Evolutionary conservation across 179 eudicot species (phyloP).

Genomic region (Patellifolia procumbens): DNA sequence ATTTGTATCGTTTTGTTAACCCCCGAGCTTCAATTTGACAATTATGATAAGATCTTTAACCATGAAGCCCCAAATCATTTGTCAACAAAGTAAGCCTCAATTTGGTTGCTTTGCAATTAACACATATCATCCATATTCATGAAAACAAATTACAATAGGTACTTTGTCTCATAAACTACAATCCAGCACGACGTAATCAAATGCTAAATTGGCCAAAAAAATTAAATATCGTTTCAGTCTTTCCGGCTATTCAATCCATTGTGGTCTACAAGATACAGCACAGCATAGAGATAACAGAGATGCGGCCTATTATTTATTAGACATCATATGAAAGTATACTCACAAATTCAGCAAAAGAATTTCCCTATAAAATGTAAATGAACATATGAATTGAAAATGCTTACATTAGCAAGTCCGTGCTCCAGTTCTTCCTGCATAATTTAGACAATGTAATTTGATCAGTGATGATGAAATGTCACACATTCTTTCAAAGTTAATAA

Average conservation of each 20-base stretch:
- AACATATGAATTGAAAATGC: slow-evolving; percentile 10
- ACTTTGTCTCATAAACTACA: neutral
- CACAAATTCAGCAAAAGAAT: neutral
- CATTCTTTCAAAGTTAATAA: neutral
- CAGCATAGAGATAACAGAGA: neutral
- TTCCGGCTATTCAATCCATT: neutral
- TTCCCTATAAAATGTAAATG: slow-evolving; percentile 2
- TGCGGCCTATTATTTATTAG: neutral
- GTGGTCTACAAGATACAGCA: neutral
- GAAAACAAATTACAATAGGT: neutral
- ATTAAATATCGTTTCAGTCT: neutral
- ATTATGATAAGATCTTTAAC: neutral
- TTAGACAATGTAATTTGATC: neutral
- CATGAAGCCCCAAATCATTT: neutral
- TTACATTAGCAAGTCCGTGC: slow-evolving; percentile 71
- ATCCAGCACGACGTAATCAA: too few species aligned
- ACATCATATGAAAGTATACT: too few species aligned
- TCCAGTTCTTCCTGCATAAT: slow-evolving; percentile 80
- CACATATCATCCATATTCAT: neutral
- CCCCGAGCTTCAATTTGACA: too few species aligned
- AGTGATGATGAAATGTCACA: neutral
- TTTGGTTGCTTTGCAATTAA: neutral
- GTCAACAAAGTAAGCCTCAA: neutral
- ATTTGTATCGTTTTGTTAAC: too few species aligned
- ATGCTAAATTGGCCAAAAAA: neutral